Evolutionary conservation across 169 alveolate genomes (phyloP).

Genomic region (Amoebophrya sp.): DNA sequence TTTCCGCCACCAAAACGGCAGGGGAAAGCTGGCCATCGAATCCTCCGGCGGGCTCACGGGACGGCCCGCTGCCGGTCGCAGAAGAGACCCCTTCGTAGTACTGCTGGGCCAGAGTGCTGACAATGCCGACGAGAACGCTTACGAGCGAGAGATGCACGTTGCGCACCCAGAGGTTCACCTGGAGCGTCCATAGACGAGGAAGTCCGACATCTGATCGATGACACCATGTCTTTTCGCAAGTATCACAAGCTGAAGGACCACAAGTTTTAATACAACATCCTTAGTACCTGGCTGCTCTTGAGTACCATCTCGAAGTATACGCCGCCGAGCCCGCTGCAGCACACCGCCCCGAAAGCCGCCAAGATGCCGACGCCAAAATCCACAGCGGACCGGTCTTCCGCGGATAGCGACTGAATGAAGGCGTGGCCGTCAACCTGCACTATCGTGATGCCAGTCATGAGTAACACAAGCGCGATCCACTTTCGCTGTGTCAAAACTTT

Average conservation of each 20-base stretch:
- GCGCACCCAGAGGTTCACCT: neutral
- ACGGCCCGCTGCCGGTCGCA: too few relatives aligned
- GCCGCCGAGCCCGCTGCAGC: neutral
- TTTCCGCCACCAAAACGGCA: too few relatives aligned
- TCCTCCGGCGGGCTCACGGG: too few relatives aligned
- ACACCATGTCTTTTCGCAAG: too few relatives aligned
- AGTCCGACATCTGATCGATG: too few relatives aligned
- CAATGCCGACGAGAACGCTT: neutral
- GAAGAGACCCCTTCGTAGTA: too few relatives aligned
- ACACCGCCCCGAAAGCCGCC: neutral
- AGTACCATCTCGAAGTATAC: neutral
- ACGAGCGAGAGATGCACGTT: neutral
- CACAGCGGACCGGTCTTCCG: neutral
- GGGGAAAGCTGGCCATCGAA: too few relatives aligned
- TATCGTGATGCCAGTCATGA: neutral
- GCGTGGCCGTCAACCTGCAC: constrained; percentile 2
- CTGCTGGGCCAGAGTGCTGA: neutral
- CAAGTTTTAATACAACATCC: too few relatives aligned
- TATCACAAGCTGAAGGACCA: too few relatives aligned
- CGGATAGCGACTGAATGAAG: neutral
- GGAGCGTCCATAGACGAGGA: too few relatives aligned
- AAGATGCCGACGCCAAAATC: neutral
- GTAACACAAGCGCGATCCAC: neutral
- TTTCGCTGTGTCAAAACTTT: neutral
- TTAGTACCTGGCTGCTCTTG: neutral